phyloP scores from a whole-genome alignment of 2,329 filamentous ascomycete species.

The Chalaropsis ovoidea region DNA sequence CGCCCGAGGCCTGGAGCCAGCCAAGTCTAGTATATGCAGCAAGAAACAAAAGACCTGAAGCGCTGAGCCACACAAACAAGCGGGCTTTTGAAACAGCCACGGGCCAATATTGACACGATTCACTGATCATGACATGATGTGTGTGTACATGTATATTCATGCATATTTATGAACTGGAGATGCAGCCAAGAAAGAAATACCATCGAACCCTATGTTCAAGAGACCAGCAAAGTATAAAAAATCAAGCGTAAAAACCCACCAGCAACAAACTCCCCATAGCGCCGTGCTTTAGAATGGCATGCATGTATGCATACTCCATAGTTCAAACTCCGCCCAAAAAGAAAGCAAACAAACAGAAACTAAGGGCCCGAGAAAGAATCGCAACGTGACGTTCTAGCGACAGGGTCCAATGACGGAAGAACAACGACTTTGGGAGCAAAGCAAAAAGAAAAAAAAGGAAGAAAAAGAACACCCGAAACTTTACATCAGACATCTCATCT shows the following conservation, averaged over 20 bases:
- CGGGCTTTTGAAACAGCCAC: neutral
- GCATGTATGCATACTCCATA: neutral
- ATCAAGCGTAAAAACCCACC: neutral
- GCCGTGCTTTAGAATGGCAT: slow-evolving; percentile 9
- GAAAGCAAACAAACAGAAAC: slow-evolving; percentile 1
- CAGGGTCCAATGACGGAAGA: neutral
- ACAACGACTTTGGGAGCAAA: neutral
- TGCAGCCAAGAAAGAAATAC: neutral
- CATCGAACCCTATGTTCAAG: neutral
- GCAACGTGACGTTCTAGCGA: too few species aligned
- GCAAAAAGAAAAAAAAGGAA: neutral
- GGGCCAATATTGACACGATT: too few species aligned
- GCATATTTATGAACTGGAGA: neutral
- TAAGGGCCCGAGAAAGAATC: neutral
- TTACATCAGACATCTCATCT: neutral
- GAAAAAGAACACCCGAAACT: neutral
- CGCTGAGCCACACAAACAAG: neutral
- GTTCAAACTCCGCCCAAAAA: too few species aligned
- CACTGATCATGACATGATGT: too few species aligned
- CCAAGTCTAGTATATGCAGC: neutral
- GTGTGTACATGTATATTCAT: too few species aligned
- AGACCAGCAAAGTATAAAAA: neutral
- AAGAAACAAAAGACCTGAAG: neutral
- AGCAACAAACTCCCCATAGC: slow-evolving; percentile 3
- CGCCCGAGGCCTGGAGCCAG: neutral